phyloP scores from a whole-genome alignment of 169 alveolate species.

The Eimeria tenella region DNA sequence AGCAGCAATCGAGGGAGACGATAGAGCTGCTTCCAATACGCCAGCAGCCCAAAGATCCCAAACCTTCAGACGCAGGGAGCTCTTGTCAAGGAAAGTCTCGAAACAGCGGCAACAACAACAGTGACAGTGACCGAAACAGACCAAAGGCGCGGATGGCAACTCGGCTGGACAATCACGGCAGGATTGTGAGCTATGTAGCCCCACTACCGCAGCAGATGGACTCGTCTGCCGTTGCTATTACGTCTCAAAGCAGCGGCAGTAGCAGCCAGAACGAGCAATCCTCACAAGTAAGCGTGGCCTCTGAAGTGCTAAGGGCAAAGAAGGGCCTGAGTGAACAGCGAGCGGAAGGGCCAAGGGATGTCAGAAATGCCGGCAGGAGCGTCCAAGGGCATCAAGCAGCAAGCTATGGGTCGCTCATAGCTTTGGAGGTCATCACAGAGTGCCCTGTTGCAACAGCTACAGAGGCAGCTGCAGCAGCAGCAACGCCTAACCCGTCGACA shows the following conservation, averaged over 20 bases:
- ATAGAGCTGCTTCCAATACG: not conserved
- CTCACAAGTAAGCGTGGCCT: conserved; percentile 58
- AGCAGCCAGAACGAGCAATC: conserved; percentile 9
- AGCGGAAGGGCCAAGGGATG: not conserved
- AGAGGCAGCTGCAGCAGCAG: conserved; percentile 76
- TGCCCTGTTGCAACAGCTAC: conserved; percentile 43
- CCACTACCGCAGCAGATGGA: conserved; percentile 36
- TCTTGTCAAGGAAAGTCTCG: not conserved
- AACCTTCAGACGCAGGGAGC: not conserved
- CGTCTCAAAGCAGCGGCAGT: conserved; percentile 52
- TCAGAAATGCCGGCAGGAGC: not conserved
- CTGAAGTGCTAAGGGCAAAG: conserved; percentile 54
- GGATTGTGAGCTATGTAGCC: conserved; percentile 58
- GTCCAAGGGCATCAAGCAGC: conserved; percentile 12
- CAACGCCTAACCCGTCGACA: conserved; percentile 63
- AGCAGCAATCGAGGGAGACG: not conserved
- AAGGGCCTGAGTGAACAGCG: not conserved
- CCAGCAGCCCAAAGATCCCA: not conserved
- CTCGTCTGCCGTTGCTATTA: not conserved
- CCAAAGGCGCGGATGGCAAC: conserved; percentile 44
- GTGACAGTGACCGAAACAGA: conserved; percentile 14
- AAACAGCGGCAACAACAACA: conserved; percentile 8
- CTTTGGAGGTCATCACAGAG: conserved; percentile 71
- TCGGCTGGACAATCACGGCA: conserved; percentile 62
- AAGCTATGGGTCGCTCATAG: conserved; percentile 70